Conservation (phyloP, 148 eudicot genomes). For the Limonium bicolor region DNA sequence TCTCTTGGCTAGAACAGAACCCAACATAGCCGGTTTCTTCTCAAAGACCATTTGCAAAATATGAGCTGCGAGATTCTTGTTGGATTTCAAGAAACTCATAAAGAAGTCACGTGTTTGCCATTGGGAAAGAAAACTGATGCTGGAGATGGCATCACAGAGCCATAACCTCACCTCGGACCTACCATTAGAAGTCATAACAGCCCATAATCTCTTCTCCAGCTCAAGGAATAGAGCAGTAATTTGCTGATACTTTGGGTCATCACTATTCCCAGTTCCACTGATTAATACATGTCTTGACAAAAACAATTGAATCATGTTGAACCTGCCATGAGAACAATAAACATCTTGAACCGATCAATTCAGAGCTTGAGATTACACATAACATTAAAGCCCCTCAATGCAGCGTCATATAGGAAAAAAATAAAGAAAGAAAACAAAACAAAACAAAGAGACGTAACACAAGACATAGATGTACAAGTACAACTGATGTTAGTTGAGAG, state of each 20-base stretch:
- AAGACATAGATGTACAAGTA: too few relatives aligned
- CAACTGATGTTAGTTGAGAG: too few relatives aligned
- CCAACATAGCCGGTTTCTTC: constrained; percentile 46
- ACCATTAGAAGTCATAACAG: constrained; percentile 42
- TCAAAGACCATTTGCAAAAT: constrained; percentile 61
- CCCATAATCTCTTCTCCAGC: constrained; percentile 44
- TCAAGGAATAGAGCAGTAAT: constrained; percentile 29
- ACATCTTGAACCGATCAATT: too few relatives aligned
- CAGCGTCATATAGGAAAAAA: too few relatives aligned
- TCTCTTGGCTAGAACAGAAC: constrained; percentile 51
- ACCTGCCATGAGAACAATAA: constrained; percentile 6
- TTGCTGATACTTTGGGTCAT: constrained; percentile 21
- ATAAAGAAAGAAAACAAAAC: too few relatives aligned
- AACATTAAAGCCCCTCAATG: too few relatives aligned
- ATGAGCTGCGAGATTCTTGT: constrained; percentile 41
- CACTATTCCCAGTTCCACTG: constrained; percentile 10
- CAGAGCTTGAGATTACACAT: too few relatives aligned
- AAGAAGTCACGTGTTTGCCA: constrained; percentile 38
- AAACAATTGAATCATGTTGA: constrained; percentile 48
- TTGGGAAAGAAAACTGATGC: constrained; percentile 30
- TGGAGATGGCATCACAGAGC: constrained; percentile 70
- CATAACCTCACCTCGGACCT: constrained; percentile 83
- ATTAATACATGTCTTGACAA: constrained; percentile 40
- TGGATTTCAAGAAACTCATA: constrained; percentile 43
- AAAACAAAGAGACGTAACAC: too few relatives aligned